phyloP scores from a whole-genome alignment of 768 basidiomycete genomes.

The Trametes sanguinea region DNA sequence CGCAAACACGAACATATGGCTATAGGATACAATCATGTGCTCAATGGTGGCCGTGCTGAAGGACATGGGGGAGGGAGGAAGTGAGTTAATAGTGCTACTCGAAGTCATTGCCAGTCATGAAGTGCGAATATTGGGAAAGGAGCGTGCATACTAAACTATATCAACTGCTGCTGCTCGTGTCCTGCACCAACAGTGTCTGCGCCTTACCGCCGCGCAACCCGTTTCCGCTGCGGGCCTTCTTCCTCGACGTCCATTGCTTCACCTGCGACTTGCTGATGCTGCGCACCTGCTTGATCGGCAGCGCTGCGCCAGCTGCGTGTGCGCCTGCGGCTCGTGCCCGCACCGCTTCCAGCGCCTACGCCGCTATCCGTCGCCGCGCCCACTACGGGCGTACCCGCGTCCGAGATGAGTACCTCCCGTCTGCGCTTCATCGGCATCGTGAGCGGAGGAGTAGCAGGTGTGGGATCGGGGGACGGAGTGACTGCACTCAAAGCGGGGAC shows the following conservation, averaged over 20 bases:
- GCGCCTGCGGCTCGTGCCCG: conserved; percentile 48
- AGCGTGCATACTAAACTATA: conserved; percentile 2
- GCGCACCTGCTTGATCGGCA: conserved; percentile 24
- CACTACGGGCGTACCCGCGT: conserved; percentile 39
- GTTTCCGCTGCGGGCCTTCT: conserved; percentile 74
- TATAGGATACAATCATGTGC: conserved; percentile 25
- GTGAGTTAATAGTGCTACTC: background rate
- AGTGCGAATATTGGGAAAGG: background rate
- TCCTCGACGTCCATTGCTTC: conserved; percentile 70
- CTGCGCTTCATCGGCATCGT: conserved; percentile 54
- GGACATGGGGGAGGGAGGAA: background rate
- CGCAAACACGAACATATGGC: conserved; percentile 17
- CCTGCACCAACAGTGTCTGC: background rate
- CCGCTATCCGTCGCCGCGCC: conserved; percentile 42
- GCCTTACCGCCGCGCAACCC: conserved; percentile 62
- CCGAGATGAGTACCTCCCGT: conserved; percentile 77
- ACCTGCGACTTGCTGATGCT: conserved; percentile 36
- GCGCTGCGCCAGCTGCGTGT: conserved; percentile 52
- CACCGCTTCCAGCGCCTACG: conserved; percentile 33
- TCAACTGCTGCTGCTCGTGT: background rate
- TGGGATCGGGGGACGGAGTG: background rate
- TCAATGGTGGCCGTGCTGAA: background rate
- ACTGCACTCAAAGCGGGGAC: conserved; percentile 50
- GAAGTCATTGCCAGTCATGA: background rate
- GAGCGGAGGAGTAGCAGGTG: background rate